Conservation (phyloP, 768 basidiomycete species). For the Boletellus ananas region DNA sequence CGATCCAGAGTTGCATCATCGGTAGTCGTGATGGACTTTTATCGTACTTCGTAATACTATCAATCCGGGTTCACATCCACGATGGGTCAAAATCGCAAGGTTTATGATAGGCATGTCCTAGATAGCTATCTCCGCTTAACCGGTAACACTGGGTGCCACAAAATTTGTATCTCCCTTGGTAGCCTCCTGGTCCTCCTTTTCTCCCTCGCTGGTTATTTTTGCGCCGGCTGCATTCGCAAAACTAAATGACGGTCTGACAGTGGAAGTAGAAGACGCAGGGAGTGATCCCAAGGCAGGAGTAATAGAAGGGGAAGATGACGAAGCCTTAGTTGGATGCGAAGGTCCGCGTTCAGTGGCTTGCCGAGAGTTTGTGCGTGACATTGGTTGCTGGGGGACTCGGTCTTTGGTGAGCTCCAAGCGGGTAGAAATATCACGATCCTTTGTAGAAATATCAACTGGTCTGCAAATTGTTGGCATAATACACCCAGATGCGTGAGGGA, state of each 20-base stretch:
- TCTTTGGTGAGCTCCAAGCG: slow-evolving; percentile 47
- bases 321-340: slow-evolving; percentile 31
- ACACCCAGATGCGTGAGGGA: neutral
- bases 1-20: slow-evolving; percentile 49
- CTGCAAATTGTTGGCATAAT: slow-evolving; percentile 35
- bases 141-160: slow-evolving; percentile 9
- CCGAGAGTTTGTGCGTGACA: slow-evolving; percentile 48
- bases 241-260: slow-evolving; percentile 71
- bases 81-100: neutral
- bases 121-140: slow-evolving; percentile 16
- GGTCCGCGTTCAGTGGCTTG: slow-evolving; percentile 44
- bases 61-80: neutral
- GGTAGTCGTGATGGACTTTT: slow-evolving; percentile 13
- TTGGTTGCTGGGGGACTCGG: slow-evolving; percentile 35
- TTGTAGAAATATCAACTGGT: slow-evolving; percentile 78
- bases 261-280: slow-evolving; percentile 33
- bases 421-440: slow-evolving; percentile 72
- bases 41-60: neutral
- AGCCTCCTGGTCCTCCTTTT: slow-evolving; percentile 17
- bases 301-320: slow-evolving; percentile 24
- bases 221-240: slow-evolving; percentile 73
- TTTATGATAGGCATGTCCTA: slow-evolving; percentile 12
- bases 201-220: slow-evolving; percentile 16
- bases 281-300: slow-evolving; percentile 17
- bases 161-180: neutral